These are phyloP conservation scores for Termitomyces titanicus DNA, from an alignment of 768 basidiomycete genomes.

Conservation along the genomic window DNA sequence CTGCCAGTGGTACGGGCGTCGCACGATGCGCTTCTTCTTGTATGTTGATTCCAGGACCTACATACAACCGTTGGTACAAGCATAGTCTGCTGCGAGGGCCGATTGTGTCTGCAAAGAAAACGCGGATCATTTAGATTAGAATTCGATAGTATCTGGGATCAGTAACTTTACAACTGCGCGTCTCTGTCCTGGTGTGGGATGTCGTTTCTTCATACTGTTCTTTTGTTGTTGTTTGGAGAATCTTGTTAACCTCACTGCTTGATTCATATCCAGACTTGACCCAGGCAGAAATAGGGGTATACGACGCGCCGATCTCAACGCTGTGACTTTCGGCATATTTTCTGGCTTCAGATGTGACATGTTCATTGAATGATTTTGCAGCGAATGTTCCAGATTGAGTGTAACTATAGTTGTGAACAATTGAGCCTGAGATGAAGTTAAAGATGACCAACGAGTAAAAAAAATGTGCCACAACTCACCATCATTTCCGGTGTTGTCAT, in stretches of 20 bases:
- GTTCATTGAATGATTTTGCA: neutral
- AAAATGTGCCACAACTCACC: neutral
- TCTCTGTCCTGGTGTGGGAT: neutral
- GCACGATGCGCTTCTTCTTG: neutral
- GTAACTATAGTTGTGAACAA: neutral
- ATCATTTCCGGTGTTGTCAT: neutral
- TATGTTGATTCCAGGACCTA: neutral
- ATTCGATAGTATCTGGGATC: too few species aligned
- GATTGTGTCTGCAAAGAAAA: neutral
- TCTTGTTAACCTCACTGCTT: neutral
- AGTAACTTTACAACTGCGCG: neutral
- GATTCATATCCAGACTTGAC: neutral
- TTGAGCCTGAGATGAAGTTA: neutral
- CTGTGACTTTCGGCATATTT: neutral
- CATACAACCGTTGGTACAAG: neutral
- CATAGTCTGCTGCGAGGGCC: neutral
- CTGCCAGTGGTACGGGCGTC: neutral
- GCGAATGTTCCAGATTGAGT: neutral
- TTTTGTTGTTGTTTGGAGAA: neutral
- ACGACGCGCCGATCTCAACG: neutral
- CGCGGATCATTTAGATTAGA: neutral
- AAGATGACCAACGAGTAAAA: too few species aligned
- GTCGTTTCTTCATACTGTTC: neutral
- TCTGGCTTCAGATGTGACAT: neutral
- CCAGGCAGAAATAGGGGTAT: neutral